A percentile compares a stretch with the other conserved stretches of the same genome.
Conservation (phyloP, 176 grass and related monocot species). For the Triticum urartu region DNA sequence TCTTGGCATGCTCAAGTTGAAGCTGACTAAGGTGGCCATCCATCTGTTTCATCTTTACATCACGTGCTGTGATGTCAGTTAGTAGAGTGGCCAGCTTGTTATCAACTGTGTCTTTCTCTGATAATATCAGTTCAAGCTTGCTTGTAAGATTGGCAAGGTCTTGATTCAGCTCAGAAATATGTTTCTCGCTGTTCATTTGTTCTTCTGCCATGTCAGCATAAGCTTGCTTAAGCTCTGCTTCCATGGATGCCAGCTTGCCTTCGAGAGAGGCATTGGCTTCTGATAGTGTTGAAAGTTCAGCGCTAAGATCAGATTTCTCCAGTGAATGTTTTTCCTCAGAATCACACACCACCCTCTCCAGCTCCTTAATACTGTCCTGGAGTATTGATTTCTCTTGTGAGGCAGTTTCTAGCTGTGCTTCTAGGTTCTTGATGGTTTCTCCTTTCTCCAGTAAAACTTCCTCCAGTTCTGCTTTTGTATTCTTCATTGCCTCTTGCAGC, state of each 20-base stretch:
- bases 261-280: slow-evolving; percentile 55
- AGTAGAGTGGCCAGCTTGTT: slow-evolving; percentile 39
- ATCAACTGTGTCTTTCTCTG: slow-evolving; percentile 50
- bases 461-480: slow-evolving; percentile 56
- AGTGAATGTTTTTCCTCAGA: slow-evolving; percentile 57
- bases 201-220: slow-evolving; percentile 40
- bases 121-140: slow-evolving; percentile 40
- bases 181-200: slow-evolving; percentile 33
- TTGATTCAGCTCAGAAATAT: slow-evolving; percentile 50
- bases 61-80: slow-evolving; percentile 39
- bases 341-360: slow-evolving; percentile 53
- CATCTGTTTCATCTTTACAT: slow-evolving; percentile 56
- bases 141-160: slow-evolving; percentile 43
- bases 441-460: slow-evolving; percentile 45
- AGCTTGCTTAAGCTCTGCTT: slow-evolving; percentile 45
- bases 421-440: slow-evolving; percentile 40
- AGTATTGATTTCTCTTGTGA: slow-evolving; percentile 53
- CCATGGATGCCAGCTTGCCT: slow-evolving; percentile 32
- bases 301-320: slow-evolving; percentile 58
- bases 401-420: slow-evolving; percentile 41
- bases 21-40: slow-evolving; percentile 55
- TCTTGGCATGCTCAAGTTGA: slow-evolving; percentile 60
- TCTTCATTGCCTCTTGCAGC: slow-evolving; percentile 45
- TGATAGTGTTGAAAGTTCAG: slow-evolving; percentile 48
- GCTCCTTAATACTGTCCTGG: slow-evolving; percentile 41